Evolutionary conservation across 2,329 filamentous ascomycete species (phyloP).

Genomic region (Trichoderma oligosporum): DNA sequence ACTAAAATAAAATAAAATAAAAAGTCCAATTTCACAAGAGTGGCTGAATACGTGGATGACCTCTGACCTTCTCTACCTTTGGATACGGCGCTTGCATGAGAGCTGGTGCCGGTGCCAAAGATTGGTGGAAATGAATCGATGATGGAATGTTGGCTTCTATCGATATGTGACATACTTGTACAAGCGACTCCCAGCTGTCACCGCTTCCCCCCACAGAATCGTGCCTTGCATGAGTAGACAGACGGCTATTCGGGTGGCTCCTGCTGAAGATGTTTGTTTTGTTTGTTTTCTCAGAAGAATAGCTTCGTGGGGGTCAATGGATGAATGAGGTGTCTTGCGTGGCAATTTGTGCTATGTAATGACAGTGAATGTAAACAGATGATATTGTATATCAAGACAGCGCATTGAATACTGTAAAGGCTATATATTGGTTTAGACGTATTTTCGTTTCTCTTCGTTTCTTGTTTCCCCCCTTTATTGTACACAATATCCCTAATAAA

Average conservation of each 20-base stretch:
- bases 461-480: too few relatives aligned
- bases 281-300: too few relatives aligned
- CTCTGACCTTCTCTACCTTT: neutral
- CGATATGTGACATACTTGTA: neutral
- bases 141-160: neutral
- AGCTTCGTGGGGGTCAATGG: slow-evolving; percentile 15
- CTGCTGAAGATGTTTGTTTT: too few relatives aligned
- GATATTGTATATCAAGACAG: neutral
- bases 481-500: too few relatives aligned
- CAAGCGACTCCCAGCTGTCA: neutral
- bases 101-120: neutral
- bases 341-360: neutral
- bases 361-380: too few relatives aligned
- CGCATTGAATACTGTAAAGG: too few relatives aligned
- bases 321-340: neutral
- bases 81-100: neutral
- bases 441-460: neutral
- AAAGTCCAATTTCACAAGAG: neutral
- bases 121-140: neutral
- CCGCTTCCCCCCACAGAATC: slow-evolving; percentile 5
- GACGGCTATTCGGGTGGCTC: slow-evolving; percentile 7
- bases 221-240: slow-evolving; percentile 11
- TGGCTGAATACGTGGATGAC: neutral
- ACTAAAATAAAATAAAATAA: neutral
- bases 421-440: too few relatives aligned